Evolutionary conservation across 2,329 filamentous ascomycete genomes (phyloP), one percentile per base, ranked within the genome.

Genomic region (Dothidotthia symphoricarpi): DNA sequence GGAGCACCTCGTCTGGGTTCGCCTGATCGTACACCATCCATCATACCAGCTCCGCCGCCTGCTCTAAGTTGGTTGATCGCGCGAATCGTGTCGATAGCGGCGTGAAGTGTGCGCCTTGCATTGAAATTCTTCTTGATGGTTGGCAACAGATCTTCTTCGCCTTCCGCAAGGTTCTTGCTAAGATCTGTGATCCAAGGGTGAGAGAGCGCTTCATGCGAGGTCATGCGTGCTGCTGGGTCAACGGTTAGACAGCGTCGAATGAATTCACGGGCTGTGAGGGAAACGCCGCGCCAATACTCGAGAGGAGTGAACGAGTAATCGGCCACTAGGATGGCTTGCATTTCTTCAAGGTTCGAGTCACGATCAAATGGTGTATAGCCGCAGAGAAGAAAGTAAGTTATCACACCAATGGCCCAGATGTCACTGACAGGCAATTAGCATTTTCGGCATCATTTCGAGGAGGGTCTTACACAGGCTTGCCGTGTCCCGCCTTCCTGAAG

Each of bases 301-400:
- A 87, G 72, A 1, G 93, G 93, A 3, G 88, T 91, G 69, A 97
- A 98, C 61, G 82, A 86, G 75, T 97, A 98, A 72, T 97, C 91
- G 43, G 93, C 93, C 47, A 89, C 86, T 39, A 97, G 81, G 63
- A 98, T 98, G 55, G 93, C 93, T 73, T 97, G 91, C 91, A 98
- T 97, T 73, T 98, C 93, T 73, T 98, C 93, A 61, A 97, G 83
- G 69, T 98, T 95, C 56, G 83, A 91, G 68, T 97, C 93, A 39
- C 93, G 86, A 70, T 98, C 93, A 66, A 98, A 98, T 10, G 93
- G 93, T 1, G 93, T 98, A 72, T 97, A 97, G 42, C 93, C 93
- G 69, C 93, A 97, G 34, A 98, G 83, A 19, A 98, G 75, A 73
- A 98, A 98, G 74, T 97, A 98, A 22, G 93, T 97, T 63, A 98